phyloP scores from a whole-genome alignment of 2,329 filamentous ascomycete species.

The Xylariaceae sp. region DNA sequence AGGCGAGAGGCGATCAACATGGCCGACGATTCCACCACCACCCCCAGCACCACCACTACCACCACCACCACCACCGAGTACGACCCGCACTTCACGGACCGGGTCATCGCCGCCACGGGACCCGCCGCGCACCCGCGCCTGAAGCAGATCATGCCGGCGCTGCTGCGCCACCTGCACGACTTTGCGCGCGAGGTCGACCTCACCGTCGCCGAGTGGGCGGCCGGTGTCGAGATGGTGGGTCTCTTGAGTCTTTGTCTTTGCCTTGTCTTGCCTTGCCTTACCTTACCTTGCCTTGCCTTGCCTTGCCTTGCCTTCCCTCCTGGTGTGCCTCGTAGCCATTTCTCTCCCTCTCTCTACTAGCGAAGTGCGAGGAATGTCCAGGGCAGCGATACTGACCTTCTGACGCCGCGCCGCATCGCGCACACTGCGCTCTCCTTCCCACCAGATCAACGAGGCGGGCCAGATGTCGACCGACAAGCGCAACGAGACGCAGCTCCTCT shows the following conservation, averaged over 20 bases:
- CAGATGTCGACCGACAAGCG: constrained; percentile 54
- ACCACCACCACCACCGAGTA: too few species aligned
- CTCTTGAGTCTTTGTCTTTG: too few species aligned
- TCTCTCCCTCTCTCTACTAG: too few species aligned
- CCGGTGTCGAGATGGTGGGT: constrained; percentile 52
- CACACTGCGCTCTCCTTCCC: constrained; percentile 2
- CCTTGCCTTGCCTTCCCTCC: background rate
- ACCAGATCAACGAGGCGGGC: constrained; percentile 57
- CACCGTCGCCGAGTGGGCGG: constrained; percentile 73
- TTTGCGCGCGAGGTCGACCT: constrained; percentile 74
- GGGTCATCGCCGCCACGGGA: constrained; percentile 67
- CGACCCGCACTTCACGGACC: constrained; percentile 67
- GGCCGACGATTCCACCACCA: too few species aligned
- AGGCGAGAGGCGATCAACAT: too few species aligned
- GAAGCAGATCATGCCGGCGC: constrained; percentile 56
- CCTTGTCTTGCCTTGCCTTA: background rate
- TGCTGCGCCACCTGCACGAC: constrained; percentile 72
- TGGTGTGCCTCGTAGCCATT: background rate
- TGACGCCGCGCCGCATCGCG: background rate
- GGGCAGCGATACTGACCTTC: too few species aligned
- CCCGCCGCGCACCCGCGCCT: constrained; percentile 62
- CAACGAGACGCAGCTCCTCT: constrained; percentile 62
- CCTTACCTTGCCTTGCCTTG: too few species aligned
- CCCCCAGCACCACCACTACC: too few species aligned
- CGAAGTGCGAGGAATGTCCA: too few species aligned